Evolutionary conservation across 192 early-diverging fungal species (phyloP), one percentile per base, ranked within the genome.

Genomic region (Entomortierella beljakovae): DNA sequence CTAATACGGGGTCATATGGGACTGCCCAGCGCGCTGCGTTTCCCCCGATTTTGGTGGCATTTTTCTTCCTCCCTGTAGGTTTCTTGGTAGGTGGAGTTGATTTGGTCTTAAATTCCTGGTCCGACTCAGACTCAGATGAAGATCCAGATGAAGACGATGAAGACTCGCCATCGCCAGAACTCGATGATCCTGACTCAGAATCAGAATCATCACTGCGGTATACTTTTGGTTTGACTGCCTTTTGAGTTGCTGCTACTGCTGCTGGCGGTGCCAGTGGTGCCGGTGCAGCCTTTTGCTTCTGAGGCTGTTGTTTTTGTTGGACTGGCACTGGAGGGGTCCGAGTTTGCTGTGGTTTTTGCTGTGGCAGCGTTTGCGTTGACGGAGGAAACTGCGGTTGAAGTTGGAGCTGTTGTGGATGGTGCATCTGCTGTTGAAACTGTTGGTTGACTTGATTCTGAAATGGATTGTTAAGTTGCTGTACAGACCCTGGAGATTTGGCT

Each of bases 1-100:
- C 85, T 43, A 83, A 49, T 0, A 89, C 86, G 11, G 84, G 81
- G 28, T 85, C 84, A 48, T 89, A 83, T 10, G 75, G 68, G 6
- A 79, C 75, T n/a, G 74, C 66, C 75, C 75, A 79, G 15, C 68
- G 60, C 6, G 62, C 40, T 6, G 50, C 57, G 8, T 49, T 79
- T 20, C 62, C 66, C 32, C 74, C 66, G 23, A 56, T 6, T 26
- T 68, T 68, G 20, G 58, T 60, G 6, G 53, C 46, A 58, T 56
- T 62, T 62, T 79, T 79, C 29, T 79, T 79, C 50, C 68, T 22
- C 25, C 56, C 75, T n/a, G 38, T 48, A 8, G 75, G 8, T 42
- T 79, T 79, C 16, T 79, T 79, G 56, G 62, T 26, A 2, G 75
- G 75, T 13, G 75, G 67, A 0, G 68, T 61, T 11, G 75, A 65